phyloP scores from a whole-genome alignment of 2,329 filamentous ascomycete species.

The Dothistroma pini region DNA sequence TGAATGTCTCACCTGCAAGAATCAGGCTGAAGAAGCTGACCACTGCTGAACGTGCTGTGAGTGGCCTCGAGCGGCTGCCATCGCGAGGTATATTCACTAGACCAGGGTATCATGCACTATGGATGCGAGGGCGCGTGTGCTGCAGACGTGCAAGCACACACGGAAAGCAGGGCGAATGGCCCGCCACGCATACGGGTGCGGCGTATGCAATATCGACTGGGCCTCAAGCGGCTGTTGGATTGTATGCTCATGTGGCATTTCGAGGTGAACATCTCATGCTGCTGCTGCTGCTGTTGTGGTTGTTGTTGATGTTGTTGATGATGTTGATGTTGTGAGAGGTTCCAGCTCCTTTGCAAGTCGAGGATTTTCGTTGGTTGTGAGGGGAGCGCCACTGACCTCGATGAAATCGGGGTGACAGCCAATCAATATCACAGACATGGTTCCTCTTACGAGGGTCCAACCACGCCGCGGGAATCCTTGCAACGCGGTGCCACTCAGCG shows the following conservation, averaged over 20 bases:
- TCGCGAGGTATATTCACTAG: background rate
- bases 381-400: background rate
- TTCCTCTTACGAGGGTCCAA: background rate
- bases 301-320: no score
- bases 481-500: background rate
- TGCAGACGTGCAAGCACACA: background rate
- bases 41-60: background rate
- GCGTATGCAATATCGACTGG: background rate
- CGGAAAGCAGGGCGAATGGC: background rate
- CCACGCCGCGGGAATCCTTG: background rate
- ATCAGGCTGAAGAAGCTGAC: background rate
- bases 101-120: background rate
- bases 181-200: background rate
- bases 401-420: background rate
- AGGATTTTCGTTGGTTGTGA: no score
- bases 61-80: background rate
- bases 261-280: background rate
- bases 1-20: background rate
- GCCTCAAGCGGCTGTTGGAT: background rate
- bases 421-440: background rate
- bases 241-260: background rate
- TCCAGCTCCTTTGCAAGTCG: no score
- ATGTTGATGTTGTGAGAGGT: no score
- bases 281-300: no score
- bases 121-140: background rate